Conservation (phyloP, 306 rosid genomes). For the Cercis canadensis region DNA sequence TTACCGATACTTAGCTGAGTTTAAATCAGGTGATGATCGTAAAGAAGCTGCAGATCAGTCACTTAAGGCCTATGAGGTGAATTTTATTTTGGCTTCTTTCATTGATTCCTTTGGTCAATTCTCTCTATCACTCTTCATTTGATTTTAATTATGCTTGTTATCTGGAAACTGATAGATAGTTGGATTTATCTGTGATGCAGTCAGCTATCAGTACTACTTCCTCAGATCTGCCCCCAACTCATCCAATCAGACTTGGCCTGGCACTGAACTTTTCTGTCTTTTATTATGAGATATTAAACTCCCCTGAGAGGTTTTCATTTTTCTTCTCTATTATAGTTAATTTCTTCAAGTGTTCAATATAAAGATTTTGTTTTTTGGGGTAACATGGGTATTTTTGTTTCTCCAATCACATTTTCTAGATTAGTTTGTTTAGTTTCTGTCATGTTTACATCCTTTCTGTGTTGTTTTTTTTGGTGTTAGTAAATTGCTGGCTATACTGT, state of each 20-base stretch:
- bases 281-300: conserved; percentile 52
- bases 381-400: too few species aligned
- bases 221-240: conserved; percentile 51
- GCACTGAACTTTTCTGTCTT: conserved; percentile 54
- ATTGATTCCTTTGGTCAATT: neutral
- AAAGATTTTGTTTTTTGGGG: neutral
- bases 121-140: neutral
- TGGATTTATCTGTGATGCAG: conserved; percentile 33
- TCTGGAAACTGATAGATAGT: neutral
- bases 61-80: conserved; percentile 50
- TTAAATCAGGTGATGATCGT: conserved; percentile 45
- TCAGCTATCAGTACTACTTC: conserved; percentile 42
- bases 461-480: neutral
- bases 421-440: too few species aligned
- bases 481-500: neutral
- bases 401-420: too few species aligned
- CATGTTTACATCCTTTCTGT: too few species aligned
- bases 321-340: neutral
- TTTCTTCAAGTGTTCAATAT: neutral
- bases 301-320: conserved; percentile 47
- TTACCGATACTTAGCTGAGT: conserved; percentile 57
- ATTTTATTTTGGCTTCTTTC: conserved; percentile 25
- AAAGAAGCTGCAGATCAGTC: conserved; percentile 57
- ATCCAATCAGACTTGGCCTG: conserved; percentile 53
- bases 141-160: too few species aligned